phyloP scores from a whole-genome alignment of 2,329 filamentous ascomycete genomes.

The Tolypocladium album region DNA sequence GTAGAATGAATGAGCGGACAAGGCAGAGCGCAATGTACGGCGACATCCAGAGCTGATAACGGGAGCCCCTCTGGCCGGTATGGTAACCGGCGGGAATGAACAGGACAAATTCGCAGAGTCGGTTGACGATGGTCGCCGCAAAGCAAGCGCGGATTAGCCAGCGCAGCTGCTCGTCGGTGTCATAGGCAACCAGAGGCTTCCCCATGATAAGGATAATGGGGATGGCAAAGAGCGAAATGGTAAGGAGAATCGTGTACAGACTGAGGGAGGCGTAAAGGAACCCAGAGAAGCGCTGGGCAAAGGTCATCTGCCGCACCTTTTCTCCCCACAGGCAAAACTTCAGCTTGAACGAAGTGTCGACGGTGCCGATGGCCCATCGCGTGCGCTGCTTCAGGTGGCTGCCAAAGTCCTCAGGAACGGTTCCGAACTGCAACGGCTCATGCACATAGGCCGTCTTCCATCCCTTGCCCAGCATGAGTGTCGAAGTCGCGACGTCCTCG shows the following conservation, averaged over 20 bases:
- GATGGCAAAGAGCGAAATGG: constrained; percentile 44
- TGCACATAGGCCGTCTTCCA: constrained; percentile 53
- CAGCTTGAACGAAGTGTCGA: constrained; percentile 49
- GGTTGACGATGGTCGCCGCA: constrained; percentile 36
- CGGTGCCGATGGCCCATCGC: constrained; percentile 43
- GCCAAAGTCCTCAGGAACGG: constrained; percentile 44
- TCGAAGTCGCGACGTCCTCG: constrained; percentile 51
- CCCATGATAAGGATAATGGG: constrained; percentile 48
- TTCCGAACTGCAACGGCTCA: constrained; percentile 49
- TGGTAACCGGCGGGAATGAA: constrained; percentile 49
- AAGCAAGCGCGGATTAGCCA: constrained; percentile 49
- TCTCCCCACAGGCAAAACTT: constrained; percentile 48
- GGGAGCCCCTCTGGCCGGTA: constrained; percentile 43
- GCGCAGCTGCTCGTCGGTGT: constrained; percentile 39
- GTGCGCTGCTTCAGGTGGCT: constrained; percentile 47
- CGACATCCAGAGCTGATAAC: constrained; percentile 52
- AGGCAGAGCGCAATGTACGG: constrained; percentile 49
- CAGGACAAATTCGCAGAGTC: constrained; percentile 46
- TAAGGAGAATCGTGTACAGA: constrained; percentile 44
- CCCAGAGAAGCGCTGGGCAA: constrained; percentile 47
- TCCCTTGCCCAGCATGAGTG: constrained; percentile 45
- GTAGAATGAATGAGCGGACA: constrained; percentile 45
- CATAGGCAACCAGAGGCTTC: constrained; percentile 46
- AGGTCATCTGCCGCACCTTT: constrained; percentile 38
- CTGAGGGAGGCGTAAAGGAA: constrained; percentile 45